phyloP scores from a whole-genome alignment of 805 yeast species.

The Saturnispora gosingensis region DNA sequence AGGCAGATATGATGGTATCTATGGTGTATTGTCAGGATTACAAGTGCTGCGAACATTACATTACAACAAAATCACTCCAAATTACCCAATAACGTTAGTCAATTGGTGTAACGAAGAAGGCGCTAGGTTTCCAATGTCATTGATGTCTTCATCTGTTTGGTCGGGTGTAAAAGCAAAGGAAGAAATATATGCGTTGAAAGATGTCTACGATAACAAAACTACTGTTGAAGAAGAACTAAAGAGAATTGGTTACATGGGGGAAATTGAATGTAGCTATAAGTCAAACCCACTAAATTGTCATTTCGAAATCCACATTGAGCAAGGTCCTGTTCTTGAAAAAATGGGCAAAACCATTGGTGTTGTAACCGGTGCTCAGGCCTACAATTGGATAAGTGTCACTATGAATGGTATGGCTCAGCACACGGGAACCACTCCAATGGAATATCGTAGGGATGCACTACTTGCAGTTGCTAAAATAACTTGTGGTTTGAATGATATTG shows the following conservation, averaged over 20 bases:
- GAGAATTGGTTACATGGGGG: constrained; percentile 57
- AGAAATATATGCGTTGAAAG: constrained; percentile 40
- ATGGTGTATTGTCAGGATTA: constrained; percentile 58
- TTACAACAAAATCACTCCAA: constrained; percentile 49
- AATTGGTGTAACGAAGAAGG: constrained; percentile 78
- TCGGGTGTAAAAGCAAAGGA: constrained; percentile 41
- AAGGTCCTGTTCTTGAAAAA: constrained; percentile 62
- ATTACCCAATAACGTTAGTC: constrained; percentile 54
- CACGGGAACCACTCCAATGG: constrained; percentile 66
- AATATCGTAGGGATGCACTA: constrained; percentile 51
- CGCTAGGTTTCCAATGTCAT: constrained; percentile 61
- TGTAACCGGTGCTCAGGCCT: constrained; percentile 60
- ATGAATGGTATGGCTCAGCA: constrained; percentile 59
- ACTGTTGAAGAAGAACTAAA: constrained; percentile 45
- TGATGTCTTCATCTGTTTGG: constrained; percentile 64
- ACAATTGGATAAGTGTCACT: constrained; percentile 49
- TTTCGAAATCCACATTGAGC: constrained; percentile 70
- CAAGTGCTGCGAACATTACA: constrained; percentile 59
- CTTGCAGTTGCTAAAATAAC: constrained; percentile 51
- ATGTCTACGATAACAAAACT: constrained; percentile 43
- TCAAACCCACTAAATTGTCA: constrained; percentile 55
- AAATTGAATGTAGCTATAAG: constrained; percentile 36
- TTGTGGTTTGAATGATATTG: constrained; percentile 45
- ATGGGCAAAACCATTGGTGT: constrained; percentile 50
- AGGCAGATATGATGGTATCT: constrained; percentile 67